These are phyloP conservation scores for Pestalotiopsis sp. DNA, from an alignment of 2,329 filamentous ascomycete species.

Conservation along the genomic window DNA sequence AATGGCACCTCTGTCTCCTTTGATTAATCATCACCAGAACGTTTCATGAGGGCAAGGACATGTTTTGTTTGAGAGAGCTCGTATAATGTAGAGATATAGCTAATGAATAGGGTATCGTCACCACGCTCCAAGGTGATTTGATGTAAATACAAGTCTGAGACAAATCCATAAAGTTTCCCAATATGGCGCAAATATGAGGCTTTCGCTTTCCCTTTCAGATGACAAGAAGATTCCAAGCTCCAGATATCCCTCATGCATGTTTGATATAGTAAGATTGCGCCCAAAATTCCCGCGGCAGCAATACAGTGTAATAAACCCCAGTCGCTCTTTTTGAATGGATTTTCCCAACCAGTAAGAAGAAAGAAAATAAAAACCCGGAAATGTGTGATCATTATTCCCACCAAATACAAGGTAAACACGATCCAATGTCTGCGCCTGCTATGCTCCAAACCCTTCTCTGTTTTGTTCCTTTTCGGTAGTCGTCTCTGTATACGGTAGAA, in stretches of 20 bases:
- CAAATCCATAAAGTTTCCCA: background rate
- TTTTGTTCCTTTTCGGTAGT: constrained; percentile 17
- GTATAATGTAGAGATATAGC: background rate
- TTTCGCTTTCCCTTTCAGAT: background rate
- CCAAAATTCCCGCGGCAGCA: background rate
- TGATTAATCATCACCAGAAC: background rate
- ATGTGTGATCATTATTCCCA: constrained; percentile 20
- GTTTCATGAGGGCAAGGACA: no score
- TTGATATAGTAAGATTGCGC: background rate
- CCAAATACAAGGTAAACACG: constrained; percentile 6
- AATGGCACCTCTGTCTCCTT: background rate
- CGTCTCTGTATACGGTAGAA: constrained; percentile 4
- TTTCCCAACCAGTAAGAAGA: background rate
- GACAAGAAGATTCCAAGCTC: background rate
- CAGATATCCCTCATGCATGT: background rate
- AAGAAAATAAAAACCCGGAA: background rate
- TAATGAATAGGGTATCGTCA: constrained; percentile 5
- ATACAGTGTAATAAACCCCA: background rate
- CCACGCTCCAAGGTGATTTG: constrained; percentile 4
- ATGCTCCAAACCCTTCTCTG: constrained; percentile 21
- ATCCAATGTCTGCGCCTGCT: constrained; percentile 24
- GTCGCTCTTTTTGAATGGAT: background rate
- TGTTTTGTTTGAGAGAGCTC: background rate
- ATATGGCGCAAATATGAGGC: background rate
- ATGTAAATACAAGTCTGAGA: constrained; percentile 12